phyloP scores from a whole-genome alignment of 169 alveolate species.

The Cystoisospora suis region DNA sequence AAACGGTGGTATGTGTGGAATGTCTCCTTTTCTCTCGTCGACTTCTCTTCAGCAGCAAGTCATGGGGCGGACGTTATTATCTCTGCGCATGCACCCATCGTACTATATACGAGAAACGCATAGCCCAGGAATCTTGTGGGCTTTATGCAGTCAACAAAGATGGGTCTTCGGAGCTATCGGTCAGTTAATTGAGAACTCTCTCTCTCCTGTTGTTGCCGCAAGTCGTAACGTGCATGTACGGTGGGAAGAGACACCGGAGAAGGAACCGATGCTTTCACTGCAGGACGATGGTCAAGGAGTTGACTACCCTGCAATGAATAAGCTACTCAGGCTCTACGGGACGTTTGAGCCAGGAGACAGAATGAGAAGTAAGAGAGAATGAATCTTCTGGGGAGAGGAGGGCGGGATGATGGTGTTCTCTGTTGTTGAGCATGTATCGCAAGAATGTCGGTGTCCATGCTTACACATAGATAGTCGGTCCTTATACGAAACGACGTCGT shows the following conservation, averaged over 20 bases:
- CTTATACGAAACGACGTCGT: no score
- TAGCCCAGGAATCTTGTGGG: conserved; percentile 65
- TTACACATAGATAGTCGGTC: no score
- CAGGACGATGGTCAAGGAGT: conserved; percentile 66
- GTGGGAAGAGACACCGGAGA: conserved; percentile 65
- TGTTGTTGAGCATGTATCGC: no score
- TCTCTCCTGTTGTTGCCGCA: conserved; percentile 61
- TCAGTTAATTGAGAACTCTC: conserved; percentile 64
- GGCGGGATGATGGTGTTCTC: no score
- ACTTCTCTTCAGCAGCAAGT: conserved; percentile 25
- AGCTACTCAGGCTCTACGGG: conserved; percentile 61
- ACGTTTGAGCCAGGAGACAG: conserved; percentile 66
- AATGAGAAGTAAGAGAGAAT: conserved; percentile 53
- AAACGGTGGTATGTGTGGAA: neutral
- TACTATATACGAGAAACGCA: conserved; percentile 64
- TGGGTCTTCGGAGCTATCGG: conserved; percentile 63
- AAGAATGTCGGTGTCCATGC: no score
- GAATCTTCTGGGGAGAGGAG: no score
- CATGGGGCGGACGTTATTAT: conserved; percentile 50
- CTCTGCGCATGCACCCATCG: conserved; percentile 64
- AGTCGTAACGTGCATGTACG: conserved; percentile 56
- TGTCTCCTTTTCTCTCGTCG: neutral
- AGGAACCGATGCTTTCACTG: conserved; percentile 59
- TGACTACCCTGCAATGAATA: conserved; percentile 68
- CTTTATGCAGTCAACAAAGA: conserved; percentile 65